Evolutionary conservation across 768 basidiomycete species (phyloP).

Genomic region (Pleurotus giganteus): DNA sequence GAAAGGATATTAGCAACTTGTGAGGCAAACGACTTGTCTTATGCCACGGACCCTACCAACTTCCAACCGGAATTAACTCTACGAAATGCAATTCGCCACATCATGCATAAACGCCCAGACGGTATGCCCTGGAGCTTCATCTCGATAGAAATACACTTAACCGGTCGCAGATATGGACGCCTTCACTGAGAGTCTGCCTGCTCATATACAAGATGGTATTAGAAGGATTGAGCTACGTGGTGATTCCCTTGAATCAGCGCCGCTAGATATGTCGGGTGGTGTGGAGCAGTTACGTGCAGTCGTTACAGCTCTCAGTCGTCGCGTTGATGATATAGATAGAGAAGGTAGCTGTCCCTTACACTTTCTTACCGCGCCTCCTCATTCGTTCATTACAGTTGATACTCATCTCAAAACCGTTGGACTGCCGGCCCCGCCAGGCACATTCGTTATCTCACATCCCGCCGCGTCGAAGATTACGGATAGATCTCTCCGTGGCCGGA

Average conservation of each 20-base stretch:
- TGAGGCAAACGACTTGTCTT: constrained; percentile 55
- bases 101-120: constrained; percentile 22
- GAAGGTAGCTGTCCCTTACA: constrained; percentile 33
- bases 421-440: constrained; percentile 46
- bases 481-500: constrained; percentile 33
- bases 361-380: constrained; percentile 4
- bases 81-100: constrained; percentile 70
- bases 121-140: neutral
- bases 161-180: neutral
- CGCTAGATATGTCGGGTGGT: constrained; percentile 23
- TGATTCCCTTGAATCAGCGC: constrained; percentile 23
- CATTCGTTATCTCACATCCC: constrained; percentile 43
- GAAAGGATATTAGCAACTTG: constrained; percentile 82
- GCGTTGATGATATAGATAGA: constrained; percentile 38
- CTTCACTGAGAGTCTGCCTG: neutral
- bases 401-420: constrained; percentile 32
- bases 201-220: constrained; percentile 30
- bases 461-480: constrained; percentile 32
- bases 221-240: constrained; percentile 28
- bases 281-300: constrained; percentile 36
- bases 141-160: constrained; percentile 2
- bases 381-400: constrained; percentile 34
- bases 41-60: constrained; percentile 69
- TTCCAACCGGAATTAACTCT: constrained; percentile 70
- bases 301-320: constrained; percentile 31